phyloP scores from a whole-genome alignment of 2,329 filamentous ascomycete genomes.

The Aspergillus flavus region DNA sequence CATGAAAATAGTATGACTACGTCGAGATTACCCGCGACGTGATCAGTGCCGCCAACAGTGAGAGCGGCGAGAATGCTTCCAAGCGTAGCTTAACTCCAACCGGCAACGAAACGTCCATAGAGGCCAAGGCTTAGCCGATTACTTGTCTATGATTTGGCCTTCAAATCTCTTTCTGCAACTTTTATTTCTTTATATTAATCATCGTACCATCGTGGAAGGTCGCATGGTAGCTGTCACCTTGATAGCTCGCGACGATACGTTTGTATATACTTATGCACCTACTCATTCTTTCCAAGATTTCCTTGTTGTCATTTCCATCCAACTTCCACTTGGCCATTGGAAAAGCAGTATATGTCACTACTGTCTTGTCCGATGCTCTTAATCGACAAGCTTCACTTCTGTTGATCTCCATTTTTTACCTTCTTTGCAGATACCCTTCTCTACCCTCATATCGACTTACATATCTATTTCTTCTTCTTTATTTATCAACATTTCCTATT shows the following conservation, averaged over 20 bases:
- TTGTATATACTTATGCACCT: neutral
- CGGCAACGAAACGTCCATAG: slow-evolving; percentile 21
- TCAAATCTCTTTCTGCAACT: neutral
- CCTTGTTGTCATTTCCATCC: neutral
- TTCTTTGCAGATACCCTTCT: neutral
- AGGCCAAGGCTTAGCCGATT: slow-evolving; percentile 27
- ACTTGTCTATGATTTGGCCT: neutral
- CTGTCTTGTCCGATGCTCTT: neutral
- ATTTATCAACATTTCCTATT: neutral
- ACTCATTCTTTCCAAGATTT: neutral
- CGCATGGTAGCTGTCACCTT: neutral
- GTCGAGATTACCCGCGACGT: slow-evolving; percentile 80
- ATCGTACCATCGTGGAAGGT: neutral
- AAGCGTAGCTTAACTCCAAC: slow-evolving; percentile 33
- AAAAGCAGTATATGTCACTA: neutral
- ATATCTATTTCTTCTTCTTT: neutral
- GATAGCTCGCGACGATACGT: neutral
- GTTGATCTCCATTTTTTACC: too few species aligned
- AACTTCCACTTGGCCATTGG: neutral
- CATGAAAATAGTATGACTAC: slow-evolving; percentile 69
- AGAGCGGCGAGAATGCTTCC: slow-evolving; percentile 28
- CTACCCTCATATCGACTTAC: neutral
- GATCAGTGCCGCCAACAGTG: slow-evolving; percentile 34
- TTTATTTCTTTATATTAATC: neutral
- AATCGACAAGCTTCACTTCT: too few species aligned